Base-by-base conservation (phyloP, 176 grass and related monocot genomes). In the Poa pratensis region DNA sequence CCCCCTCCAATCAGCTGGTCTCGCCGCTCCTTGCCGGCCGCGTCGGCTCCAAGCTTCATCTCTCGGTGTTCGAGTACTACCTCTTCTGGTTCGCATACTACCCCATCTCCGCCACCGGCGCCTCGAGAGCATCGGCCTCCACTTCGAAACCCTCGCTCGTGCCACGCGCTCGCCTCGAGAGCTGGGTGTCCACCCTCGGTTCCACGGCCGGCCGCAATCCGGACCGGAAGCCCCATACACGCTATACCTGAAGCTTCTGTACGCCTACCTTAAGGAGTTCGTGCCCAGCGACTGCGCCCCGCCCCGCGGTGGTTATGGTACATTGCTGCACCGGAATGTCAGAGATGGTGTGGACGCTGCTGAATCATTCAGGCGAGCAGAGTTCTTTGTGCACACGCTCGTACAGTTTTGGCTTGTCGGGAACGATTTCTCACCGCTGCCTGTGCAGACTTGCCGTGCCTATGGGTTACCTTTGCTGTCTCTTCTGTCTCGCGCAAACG, bases 51-150 rank as follows among this genome's bases (percentile, higher is more conserved):
- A 84, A 92, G 55, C 77, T 99, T 17, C 91, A 96, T 66, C 90
- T 99, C 68, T 92, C 91, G 18, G 86, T 94, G 26, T 86, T 96
- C 53, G 90, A 99, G 76, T 99, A 99, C 80, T 94, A 92, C 87
- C 84, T 99, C 72, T 99, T 99, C 77, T 99, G 96, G 96, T 99
- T 96, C 80, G 93, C 93, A n/a, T 99, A 96, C 87, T 86, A 91
- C 59, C 91, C 90, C 12, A 89, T 99, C 58, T 91, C 82, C 0
- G 57, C 86, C 19, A 82, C 91, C 66, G 18, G 32, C 11, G 9
- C 78, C 58, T 61, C 22, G 0, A 62, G 57, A 75, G 0, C 34
- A 1, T 57, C 18, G 24, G 34, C 77, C 1, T 51, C 70, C 51
- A 69, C 72, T 24, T 69, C 66, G 5, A 84, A 91, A 28, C 60